Evolutionary conservation across 2,329 filamentous ascomycete species (phyloP), one percentile per base, ranked within the genome.

Genomic region (Diatrype stigma): DNA sequence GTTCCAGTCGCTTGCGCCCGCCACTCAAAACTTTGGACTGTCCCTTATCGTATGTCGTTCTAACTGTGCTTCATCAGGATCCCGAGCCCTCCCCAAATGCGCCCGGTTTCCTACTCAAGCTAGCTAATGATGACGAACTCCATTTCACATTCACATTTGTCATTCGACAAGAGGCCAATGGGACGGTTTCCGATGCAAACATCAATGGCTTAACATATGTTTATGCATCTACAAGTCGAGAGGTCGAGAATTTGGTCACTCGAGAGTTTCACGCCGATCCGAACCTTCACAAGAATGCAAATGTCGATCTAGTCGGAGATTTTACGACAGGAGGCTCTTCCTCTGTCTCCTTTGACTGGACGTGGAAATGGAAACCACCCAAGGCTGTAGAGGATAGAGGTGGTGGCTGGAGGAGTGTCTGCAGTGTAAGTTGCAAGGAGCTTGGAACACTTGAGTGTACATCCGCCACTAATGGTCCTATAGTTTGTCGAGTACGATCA

Each of bases 401-500:
- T 28, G 90, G 91, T 51, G 94, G 94, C 42, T 99, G 94, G 93
- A 89, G 90, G 65, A 97, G 95, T 66, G 89, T 87, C 61, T 97
- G 94, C 77, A 96, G 90, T 68, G 87, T 90, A 76, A 56, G 81
- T 72, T 22, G 35, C 26, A 17, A 32, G 30, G 11, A 12, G n/a
- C 23, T 16, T n/a, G 16, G 19, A 28, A 22, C 42, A 45, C 48
- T 10, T 10, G 52, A 16, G 28, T 47, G 45, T 19, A 46, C 19
- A n/a, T n/a, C 46, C 40, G 49, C 46, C 58, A 58, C 65, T 70
- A 55, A 71, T 50, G 26, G 21, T 19, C 34, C 37, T 42, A 38
- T 16, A 90, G 87, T 96, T 99, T 71, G 87, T 97, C 60, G 94
- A 99, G 70, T 99, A 99, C 66, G 92, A 99, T 70, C 88, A 94